Evolutionary conservation across 495 filamentous ascomycete genomes (phyloP).

Genomic region (Talaromyces nanjingensis): DNA sequence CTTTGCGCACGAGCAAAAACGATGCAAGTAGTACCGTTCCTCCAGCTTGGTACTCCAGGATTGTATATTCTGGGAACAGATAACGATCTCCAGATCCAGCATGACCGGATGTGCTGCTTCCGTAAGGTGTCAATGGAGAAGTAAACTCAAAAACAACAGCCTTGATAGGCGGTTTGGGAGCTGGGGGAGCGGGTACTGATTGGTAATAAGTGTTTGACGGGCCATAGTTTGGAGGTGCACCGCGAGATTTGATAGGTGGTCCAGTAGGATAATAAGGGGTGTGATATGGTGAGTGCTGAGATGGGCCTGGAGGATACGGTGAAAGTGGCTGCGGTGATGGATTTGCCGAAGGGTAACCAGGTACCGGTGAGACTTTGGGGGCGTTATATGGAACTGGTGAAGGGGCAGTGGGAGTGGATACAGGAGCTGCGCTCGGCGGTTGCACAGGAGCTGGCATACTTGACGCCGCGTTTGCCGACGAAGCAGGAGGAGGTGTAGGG

Average conservation of each 20-base stretch:
- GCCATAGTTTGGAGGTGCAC: conserved; percentile 26
- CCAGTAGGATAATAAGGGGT: conserved; percentile 26
- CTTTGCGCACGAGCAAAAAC: conserved; percentile 43
- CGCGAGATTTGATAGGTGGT: conserved; percentile 31
- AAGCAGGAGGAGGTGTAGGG: background rate
- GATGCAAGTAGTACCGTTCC: conserved; percentile 44
- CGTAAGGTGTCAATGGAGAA: conserved; percentile 40
- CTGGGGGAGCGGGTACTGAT: conserved; percentile 22
- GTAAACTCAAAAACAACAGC: conserved; percentile 80
- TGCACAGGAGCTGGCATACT: conserved; percentile 12
- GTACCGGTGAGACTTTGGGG: conserved; percentile 13
- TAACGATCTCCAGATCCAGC: conserved; percentile 77
- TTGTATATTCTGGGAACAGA: conserved; percentile 77
- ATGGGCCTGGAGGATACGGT: conserved; percentile 18
- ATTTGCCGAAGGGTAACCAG: conserved; percentile 11
- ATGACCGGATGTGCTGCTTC: conserved; percentile 49
- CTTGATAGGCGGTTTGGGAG: conserved; percentile 50
- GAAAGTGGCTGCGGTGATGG: conserved; percentile 13
- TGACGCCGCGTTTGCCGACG: background rate
- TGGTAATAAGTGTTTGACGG: conserved; percentile 32
- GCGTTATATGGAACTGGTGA: conserved; percentile 4
- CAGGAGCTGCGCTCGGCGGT: conserved; percentile 9
- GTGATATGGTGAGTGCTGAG: conserved; percentile 23
- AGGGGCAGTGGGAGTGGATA: conserved; percentile 9
- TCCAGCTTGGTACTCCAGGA: conserved; percentile 62